Base-by-base conservation (phyloP, 2,329 filamentous ascomycete species). In the Cladophialophora carrionii region DNA sequence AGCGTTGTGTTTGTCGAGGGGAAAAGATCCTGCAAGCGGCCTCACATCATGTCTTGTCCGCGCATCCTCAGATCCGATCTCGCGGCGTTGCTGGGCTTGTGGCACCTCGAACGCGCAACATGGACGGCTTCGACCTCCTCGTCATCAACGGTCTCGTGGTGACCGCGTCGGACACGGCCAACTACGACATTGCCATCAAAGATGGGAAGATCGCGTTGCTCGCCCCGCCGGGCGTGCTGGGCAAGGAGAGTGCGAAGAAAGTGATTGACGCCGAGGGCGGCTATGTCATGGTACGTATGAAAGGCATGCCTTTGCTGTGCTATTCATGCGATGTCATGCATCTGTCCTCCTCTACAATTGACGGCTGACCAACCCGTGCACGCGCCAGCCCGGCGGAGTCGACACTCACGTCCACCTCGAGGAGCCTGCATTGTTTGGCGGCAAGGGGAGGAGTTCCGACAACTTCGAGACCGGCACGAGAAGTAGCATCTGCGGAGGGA, bases 401-500 rank as follows among this genome's bases (percentile, higher is more conserved):
- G 81, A 83, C 68, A 78, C 77, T 10, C 80, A 83, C 70, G 79
- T 82, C 24, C 80, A 81, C 72, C 75, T 81, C 6, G 71, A 78
- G 60, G 79, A 81, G 63, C 79, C 79, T 54, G 76, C 79, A 6
- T 66, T 81, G 3, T 82, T 81, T 61, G 79, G 80, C 12, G 78
- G 59, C 63, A 80, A 80, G 64, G 74, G 73, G 8, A 76, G 78
- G 1, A 80, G 77, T 1, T 76, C 79, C 2, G 81, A 82, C 61
- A 78, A 74, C 17, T 83, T 78, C 71, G 77, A 82, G 64, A 78
- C 77, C 1, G 66, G 78, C 2, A 81, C 78, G 34, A 75, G 79
- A 65, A 80, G 78, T 60, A 80, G 81, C 26, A 76, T 82, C 64
- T 79, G 78, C 43, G 80, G 81, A 53, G 81, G 81, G 32, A 82